Evolutionary conservation across 2,329 filamentous ascomycete genomes (phyloP).

Genomic region (Pseudogymnoascus sp.): DNA sequence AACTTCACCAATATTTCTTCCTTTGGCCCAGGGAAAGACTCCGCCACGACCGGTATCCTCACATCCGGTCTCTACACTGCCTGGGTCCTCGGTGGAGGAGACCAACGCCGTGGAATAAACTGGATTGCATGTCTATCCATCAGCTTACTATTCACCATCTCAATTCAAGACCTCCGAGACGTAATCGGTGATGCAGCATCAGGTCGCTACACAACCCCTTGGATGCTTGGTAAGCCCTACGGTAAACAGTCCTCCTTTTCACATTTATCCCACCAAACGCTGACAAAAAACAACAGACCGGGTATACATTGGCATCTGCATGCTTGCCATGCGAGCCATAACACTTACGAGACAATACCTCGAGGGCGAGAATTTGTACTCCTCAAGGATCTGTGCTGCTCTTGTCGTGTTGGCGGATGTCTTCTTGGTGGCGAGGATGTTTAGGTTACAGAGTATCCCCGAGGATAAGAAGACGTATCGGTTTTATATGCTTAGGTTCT

Average conservation of each 20-base stretch:
- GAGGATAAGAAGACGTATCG: neutral
- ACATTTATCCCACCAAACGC: neutral
- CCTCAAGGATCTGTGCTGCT: neutral
- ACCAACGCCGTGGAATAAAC: neutral
- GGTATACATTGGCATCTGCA: neutral
- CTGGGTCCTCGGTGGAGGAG: neutral
- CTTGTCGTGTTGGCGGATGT: neutral
- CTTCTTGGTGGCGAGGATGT: neutral
- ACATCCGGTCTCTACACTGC: neutral
- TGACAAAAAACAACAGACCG: neutral
- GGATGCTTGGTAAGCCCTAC: neutral
- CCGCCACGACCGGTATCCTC: neutral
- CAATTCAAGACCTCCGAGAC: slow-evolving; percentile 1
- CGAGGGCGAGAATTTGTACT: neutral
- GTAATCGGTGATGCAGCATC: neutral
- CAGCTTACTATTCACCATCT: neutral
- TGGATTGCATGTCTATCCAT: neutral
- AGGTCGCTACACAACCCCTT: neutral
- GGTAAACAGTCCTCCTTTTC: neutral
- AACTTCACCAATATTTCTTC: neutral
- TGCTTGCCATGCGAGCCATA: neutral
- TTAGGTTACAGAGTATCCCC: neutral
- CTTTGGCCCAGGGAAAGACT: neutral
- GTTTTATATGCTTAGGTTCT: neutral
- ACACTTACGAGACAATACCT: neutral